Evolutionary conservation across 2,329 filamentous ascomycete genomes (phyloP), one percentile per base, ranked within the genome.

Genomic region (Venturia aucupariae): DNA sequence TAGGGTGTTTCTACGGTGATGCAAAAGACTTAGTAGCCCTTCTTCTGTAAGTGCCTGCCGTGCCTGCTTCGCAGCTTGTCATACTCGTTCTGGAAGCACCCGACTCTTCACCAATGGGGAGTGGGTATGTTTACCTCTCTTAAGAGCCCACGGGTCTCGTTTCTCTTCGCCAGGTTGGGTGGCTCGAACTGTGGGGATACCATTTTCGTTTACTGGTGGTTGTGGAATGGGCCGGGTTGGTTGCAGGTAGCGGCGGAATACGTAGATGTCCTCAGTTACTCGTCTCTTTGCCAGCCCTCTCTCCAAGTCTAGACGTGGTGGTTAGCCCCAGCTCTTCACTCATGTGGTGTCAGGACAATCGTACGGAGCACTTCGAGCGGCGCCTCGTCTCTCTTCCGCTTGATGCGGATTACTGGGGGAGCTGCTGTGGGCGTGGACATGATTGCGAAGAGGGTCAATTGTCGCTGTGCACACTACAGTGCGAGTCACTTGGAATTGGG

Each of bases 341-440:
- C 51, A 7, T 11, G 27, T 19, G 15, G 51, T 57, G 51, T 32
- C 30, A n/a, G n/a, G 27, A n/a, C n/a, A 27, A 11, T 57, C 51
- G 61, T 78, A 81, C 79, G 80, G 61, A 84, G 74, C 27, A 79
- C 77, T 66, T 84, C 82, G n/a, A 83, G 78, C 3, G 82, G 81
- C 60, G 82, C 80, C 63, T 85, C 82, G 64, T 80, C 78, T 64
- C 82, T 79, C 68, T 82, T 81, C 64, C 83, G 78, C 73, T 85
- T 85, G 70, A 85, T 79, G 30, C 77, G 79, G 61, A 82, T 80
- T 48, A 79, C 76, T 63, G 81, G 79, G 48, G 80, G 80, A 55
- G 79, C 78, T 46, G 78, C 69, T 35, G 78, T 65, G 79, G 46
- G 62, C 17, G 44, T 41, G 6, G 59, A 81, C 81, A 24, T 38